phyloP scores from a whole-genome alignment of 225 moss, liverwort and hornwort species.

The Antitrichia curtipendula region DNA sequence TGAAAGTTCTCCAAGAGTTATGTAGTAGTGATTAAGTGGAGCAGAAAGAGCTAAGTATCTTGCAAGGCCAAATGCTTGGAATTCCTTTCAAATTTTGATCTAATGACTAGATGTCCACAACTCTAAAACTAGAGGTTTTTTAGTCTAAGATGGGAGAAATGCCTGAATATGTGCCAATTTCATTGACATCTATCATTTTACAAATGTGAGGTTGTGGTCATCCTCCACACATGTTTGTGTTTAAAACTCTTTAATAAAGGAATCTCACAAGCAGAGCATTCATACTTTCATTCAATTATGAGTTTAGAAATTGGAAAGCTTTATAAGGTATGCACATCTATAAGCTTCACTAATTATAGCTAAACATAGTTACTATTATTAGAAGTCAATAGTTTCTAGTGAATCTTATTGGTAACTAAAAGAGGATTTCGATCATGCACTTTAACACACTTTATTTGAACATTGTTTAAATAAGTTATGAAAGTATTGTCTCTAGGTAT shows the following conservation, averaged over 20 bases:
- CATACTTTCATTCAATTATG: background rate
- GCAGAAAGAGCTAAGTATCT: background rate
- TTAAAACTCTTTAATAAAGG: too few relatives aligned
- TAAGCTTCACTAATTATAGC: background rate
- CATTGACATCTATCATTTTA: background rate
- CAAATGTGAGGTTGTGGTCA: background rate
- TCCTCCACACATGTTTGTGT: background rate
- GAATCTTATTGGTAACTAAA: too few relatives aligned
- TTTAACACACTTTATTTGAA: too few relatives aligned
- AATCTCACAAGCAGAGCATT: background rate
- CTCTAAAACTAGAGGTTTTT: background rate
- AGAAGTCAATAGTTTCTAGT: fast-evolving
- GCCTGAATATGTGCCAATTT: background rate
- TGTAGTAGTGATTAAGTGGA: background rate
- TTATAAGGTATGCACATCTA: fast-evolving
- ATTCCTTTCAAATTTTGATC: background rate
- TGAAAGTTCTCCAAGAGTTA: fast-evolving
- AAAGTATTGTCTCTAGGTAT: fast-evolving
- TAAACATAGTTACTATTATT: background rate
- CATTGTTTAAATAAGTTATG: too few relatives aligned
- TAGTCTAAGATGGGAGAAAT: fast-evolving
- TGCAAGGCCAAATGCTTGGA: too few relatives aligned
- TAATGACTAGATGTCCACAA: background rate
- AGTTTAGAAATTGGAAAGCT: fast-evolving
- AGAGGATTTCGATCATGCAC: fast-evolving